Base-by-base conservation (phyloP, 495 filamentous ascomycete genomes). In the Lasiosphaeria miniovina region DNA sequence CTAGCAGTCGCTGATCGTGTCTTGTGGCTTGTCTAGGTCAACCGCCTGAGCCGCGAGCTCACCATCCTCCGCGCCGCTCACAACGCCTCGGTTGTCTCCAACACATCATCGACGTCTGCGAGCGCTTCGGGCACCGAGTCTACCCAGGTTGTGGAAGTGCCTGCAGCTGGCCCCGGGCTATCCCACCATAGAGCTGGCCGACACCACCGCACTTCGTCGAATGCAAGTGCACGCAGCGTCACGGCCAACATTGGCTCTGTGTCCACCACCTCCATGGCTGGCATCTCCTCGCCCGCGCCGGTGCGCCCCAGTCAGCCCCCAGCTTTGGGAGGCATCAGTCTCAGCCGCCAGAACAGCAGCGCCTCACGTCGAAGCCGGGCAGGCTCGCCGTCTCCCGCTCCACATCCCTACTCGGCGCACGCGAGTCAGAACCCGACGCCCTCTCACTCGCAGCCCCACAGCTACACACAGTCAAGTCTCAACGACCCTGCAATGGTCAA, bases 1-100 rank as follows among this genome's bases (percentile, higher is more conserved):
- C 12, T 35, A 52, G 35, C 43, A 46, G 43, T 5, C 12, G 43
- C 60, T 63, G 35, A 63, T 32, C 6, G 15, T 4, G 33, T 10
- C 1, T 49, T 24, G 4, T 46, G 43, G 12, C 12, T 46, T 46
- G 43, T 9, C 40, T 67, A 95, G 91, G 90, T 96, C 49, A 97
- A 97, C 75, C 90, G 91, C 50, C 82, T 97, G 54, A 93, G 90
- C 3, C 86, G 92, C 57, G 92, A 97, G 67, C 86, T 97, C 51
- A 83, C 85, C 11, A 71, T 86, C 43, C 86, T 96, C 45, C 88
- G 92, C 58, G 84, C 84, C 43, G 87, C 90, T 46, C 88, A 90
- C 61, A 91, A 90, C 63, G 86, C 88, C 12, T 93, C 88, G 11
- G 89, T 90, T 36, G 86, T 86, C 53, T 94, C 90, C 11, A 94